Base-by-base conservation (phyloP, 2,329 filamentous ascomycete genomes). In the Botrytis porri region DNA sequence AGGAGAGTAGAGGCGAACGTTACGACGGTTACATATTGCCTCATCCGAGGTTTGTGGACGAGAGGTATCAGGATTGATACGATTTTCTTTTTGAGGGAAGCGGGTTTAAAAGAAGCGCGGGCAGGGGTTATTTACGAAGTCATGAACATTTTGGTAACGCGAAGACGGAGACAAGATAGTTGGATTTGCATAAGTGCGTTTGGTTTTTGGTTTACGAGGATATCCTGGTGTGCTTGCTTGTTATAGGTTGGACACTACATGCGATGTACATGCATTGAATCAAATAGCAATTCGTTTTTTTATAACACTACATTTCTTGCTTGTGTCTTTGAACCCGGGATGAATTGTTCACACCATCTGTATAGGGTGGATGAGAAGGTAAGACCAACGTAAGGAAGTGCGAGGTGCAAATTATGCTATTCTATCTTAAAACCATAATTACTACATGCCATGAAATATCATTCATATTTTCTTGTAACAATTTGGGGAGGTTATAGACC, bases 1-100 rank as follows among this genome's bases (percentile, higher is more conserved):
- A 74, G 25, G 71, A 72, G 22, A 77, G 76, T 71, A 73, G 69
- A 48, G 72, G 61, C 10, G 76, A 73, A 1, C 75, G 63, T 59
- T 75, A 78, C 60, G 70, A 54, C 8, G 72, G 65, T 3, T 77
- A 75, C 69, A 63, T 75, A 45, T 45, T 72, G 14, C 14, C 70
- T 32, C 62, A n/a, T 29, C 39, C 70, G 14, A 67, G 70, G 22
- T 72, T 72, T 72, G 39, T 67, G 39, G 62, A 67, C 8, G 62
- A 60, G 12, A 51, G 43, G 22, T 72, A 72, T 48, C 66, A 67
- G 48, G 29, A 32, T 32, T 57, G 48, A 29, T n/a, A 29, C 25
- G 8, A 8, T 18, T 32, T 41, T 41, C n/a, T n/a, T 7, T 25
- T 20, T 25, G 14, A 41, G 60, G n/a, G 18, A 6, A 5, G 37